A percentile compares a stretch with the other conserved stretches of the same genome.
Evolutionary conservation across 2,329 filamentous ascomycete species (phyloP).

Genomic region (Ophiosphaerella korrae): DNA sequence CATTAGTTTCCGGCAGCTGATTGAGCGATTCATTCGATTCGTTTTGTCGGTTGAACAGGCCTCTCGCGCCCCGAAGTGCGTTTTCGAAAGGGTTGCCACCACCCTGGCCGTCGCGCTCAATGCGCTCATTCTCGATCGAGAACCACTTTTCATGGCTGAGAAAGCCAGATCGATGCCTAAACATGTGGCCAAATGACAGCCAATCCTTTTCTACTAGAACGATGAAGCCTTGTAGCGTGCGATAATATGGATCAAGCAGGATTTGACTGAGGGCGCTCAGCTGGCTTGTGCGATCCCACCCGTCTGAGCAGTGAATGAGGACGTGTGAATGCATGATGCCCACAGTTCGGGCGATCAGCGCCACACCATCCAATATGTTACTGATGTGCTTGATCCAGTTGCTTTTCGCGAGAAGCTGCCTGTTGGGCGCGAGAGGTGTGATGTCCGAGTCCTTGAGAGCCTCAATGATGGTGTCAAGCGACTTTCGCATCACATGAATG

Average conservation of each 20-base stretch:
- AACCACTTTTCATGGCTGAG: slow-evolving; percentile 96
- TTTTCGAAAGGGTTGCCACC: slow-evolving; percentile 81
- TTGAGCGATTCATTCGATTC: slow-evolving; percentile 66
- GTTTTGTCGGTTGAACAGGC: slow-evolving; percentile 84
- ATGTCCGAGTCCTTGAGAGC: slow-evolving; percentile 92
- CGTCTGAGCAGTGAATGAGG: slow-evolving; percentile 96
- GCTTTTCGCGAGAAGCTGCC: slow-evolving; percentile 80
- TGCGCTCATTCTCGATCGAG: slow-evolving; percentile 77
- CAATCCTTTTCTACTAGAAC: slow-evolving; percentile 96
- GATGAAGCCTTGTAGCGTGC: slow-evolving; percentile 93
- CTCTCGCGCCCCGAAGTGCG: slow-evolving; percentile 80
- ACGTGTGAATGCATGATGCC: slow-evolving; percentile 94
- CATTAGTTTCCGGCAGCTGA: slow-evolving; percentile 58
- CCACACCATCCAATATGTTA: slow-evolving; percentile 80
- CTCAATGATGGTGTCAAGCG: slow-evolving; percentile 84
- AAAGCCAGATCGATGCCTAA: slow-evolving; percentile 86
- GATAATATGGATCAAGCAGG: slow-evolving; percentile 93
- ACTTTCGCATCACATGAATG: slow-evolving; percentile 96
- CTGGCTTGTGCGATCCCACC: slow-evolving; percentile 97
- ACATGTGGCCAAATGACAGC: slow-evolving; percentile 98
- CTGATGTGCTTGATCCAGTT: slow-evolving; percentile 90
- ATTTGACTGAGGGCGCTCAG: slow-evolving; percentile 89
- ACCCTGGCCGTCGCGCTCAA: slow-evolving; percentile 56
- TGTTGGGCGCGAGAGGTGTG: slow-evolving; percentile 78
- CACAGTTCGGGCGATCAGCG: slow-evolving; percentile 83